Evolutionary conservation across 805 yeast genomes (phyloP), one percentile per base, ranked within the genome.

Genomic region (Ogataea haglerorum): DNA sequence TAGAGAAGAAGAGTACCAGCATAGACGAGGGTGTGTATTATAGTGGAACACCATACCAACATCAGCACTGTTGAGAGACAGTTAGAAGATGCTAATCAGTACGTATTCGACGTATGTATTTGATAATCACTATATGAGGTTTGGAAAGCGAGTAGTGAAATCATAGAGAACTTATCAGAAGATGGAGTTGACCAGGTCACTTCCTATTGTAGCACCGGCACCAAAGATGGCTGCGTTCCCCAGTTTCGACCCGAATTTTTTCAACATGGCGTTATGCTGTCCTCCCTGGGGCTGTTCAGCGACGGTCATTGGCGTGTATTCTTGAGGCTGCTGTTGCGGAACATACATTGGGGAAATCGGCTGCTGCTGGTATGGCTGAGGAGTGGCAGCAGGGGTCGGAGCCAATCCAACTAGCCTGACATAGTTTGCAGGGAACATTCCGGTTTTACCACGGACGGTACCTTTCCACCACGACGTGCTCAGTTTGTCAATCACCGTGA

Each of bases 151-250:
- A 31, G 25, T 31, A 15, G 9, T 12, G 34, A 18, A 36, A 19
- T 21, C 21, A 24, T n/a, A 24, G 12, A 24, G 27, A 21, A 23
- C 10, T 27, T 15, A 7, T 33, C 14, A 82, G 52, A 85, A 82
- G 45, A 85, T 85, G 32, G 84, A 74, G 62, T 88, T 81, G 39
- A 91, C 87, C 34, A 93, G 48, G 56, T 90, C 91, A 36, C 89
- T 73, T 57, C 98, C 98, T 41, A 91, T 71, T 1, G 96, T 84
- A 23, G 98, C 96, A 71, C 98, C 98, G 5, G 97, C 98, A 65
- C 97, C 98, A 51, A 89, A 91, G 39, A 91, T 81, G 28, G 95
- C 95, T n/a, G 97, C 97, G 52, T 88, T 81, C 46, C 96, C 97
- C 43, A 91, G 69, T 64, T 88, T 84, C 42, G 86, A 73, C 17